phyloP scores from a whole-genome alignment of 768 basidiomycete genomes.

The Mycena capillaripes region DNA sequence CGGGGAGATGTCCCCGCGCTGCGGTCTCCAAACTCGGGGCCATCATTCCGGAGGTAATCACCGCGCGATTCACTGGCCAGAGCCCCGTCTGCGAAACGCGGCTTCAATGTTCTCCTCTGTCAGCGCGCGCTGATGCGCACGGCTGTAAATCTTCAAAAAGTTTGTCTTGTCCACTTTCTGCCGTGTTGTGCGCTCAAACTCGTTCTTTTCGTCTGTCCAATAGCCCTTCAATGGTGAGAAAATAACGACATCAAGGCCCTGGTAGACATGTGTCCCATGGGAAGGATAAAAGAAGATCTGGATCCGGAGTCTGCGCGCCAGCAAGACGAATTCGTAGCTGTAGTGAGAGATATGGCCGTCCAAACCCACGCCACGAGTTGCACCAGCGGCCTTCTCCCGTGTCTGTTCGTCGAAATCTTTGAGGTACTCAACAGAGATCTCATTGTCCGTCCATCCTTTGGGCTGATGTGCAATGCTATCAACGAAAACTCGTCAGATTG shows the following conservation, averaged over 20 bases:
- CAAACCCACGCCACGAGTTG: slow-evolving; percentile 50
- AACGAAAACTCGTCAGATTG: neutral
- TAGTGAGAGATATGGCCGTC: slow-evolving; percentile 65
- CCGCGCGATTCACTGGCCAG: slow-evolving; percentile 50
- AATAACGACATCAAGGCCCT: slow-evolving; percentile 58
- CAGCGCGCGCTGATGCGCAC: slow-evolving; percentile 48
- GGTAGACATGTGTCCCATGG: slow-evolving; percentile 60
- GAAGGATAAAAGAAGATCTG: slow-evolving; percentile 59
- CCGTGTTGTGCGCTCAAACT: slow-evolving; percentile 34
- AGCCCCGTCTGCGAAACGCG: slow-evolving; percentile 57
- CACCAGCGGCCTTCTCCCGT: slow-evolving; percentile 47
- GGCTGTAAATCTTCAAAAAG: slow-evolving; percentile 51
- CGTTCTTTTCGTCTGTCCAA: slow-evolving; percentile 39
- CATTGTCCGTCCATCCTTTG: slow-evolving; percentile 55
- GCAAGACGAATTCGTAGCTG: slow-evolving; percentile 52
- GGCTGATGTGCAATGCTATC: slow-evolving; percentile 7
- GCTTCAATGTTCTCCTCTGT: slow-evolving; percentile 48
- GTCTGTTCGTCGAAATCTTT: slow-evolving; percentile 57
- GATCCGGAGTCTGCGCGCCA: slow-evolving; percentile 52
- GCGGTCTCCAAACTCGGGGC: slow-evolving; percentile 52
- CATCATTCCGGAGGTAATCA: slow-evolving; percentile 50
- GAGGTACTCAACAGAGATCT: slow-evolving; percentile 54
- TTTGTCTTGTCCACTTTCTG: slow-evolving; percentile 49
- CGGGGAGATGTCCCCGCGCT: slow-evolving; percentile 36
- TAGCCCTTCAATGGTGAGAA: slow-evolving; percentile 49